Percentiles rank a stretch among this genome's conserved stretches.
Conservation (phyloP, 768 basidiomycete genomes). For the Melanogaster broomeanus region DNA sequence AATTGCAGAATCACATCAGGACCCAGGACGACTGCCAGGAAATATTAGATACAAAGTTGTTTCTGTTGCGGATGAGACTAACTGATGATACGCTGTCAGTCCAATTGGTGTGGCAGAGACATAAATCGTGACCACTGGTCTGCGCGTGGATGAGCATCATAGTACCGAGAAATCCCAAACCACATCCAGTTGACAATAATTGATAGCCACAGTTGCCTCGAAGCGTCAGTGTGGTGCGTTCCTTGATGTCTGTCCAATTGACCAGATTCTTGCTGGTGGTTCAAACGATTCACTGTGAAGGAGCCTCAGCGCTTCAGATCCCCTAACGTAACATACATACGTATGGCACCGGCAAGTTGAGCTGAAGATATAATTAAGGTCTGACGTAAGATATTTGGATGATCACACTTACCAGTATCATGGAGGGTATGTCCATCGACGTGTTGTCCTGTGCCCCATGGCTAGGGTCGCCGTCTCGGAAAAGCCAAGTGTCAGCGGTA, state of each 20-base stretch:
- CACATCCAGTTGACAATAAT: slow-evolving; percentile 39
- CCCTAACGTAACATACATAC: slow-evolving; percentile 29
- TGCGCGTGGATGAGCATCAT: slow-evolving; percentile 50
- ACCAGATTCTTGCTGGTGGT: slow-evolving; percentile 54
- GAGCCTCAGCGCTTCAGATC: not conserved
- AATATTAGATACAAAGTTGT: slow-evolving; percentile 4
- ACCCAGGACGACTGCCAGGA: slow-evolving; percentile 23
- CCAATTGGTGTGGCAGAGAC: slow-evolving; percentile 51
- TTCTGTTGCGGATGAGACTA: slow-evolving; percentile 21
- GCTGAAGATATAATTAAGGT: slow-evolving; percentile 32
- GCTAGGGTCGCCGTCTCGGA: not conserved
- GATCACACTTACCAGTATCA: slow-evolving; percentile 39
- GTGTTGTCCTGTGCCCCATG: slow-evolving; percentile 28
- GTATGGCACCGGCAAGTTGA: slow-evolving; percentile 49
- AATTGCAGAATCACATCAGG: slow-evolving; percentile 24
- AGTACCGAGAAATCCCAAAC: slow-evolving; percentile 48
- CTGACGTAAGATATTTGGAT: not conserved
- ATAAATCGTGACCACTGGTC: slow-evolving; percentile 58
- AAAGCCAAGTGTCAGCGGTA: not conserved
- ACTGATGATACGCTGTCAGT: slow-evolving; percentile 40
- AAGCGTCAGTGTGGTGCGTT: slow-evolving; percentile 41
- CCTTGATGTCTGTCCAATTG: slow-evolving; percentile 55
- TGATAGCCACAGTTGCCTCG: slow-evolving; percentile 38
- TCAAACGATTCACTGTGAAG: slow-evolving; percentile 44
- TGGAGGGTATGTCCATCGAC: slow-evolving; percentile 47